These are phyloP conservation scores for Byssochlamys sp. DNA, from an alignment of 2,329 filamentous ascomycete genomes.

Conservation along the genomic window DNA sequence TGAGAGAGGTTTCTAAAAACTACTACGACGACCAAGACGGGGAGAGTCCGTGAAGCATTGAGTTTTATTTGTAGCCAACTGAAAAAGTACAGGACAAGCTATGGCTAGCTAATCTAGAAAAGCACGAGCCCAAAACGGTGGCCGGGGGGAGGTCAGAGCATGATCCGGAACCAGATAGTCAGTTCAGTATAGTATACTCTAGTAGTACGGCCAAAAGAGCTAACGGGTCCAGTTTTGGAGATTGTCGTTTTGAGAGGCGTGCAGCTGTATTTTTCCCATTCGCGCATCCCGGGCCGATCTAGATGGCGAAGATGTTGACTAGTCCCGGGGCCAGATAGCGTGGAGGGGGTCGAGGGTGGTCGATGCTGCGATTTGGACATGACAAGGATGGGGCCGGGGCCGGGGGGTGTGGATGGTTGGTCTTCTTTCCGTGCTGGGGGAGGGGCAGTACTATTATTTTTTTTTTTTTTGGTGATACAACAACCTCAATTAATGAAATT, in stretches of 20 bases:
- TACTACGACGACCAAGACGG: background rate
- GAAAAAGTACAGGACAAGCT: background rate
- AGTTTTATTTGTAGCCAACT: background rate
- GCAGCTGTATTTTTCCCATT: constrained; percentile 32
- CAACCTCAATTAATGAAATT: background rate
- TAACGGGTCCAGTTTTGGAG: constrained; percentile 11
- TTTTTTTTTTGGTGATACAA: background rate
- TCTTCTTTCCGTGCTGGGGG: background rate
- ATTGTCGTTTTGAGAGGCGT: constrained; percentile 33
- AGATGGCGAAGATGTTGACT: constrained; percentile 21
- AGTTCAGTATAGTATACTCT: background rate
- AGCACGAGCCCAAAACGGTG: background rate
- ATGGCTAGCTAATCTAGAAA: background rate
- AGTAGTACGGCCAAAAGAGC: constrained; percentile 6
- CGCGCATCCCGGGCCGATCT: constrained; percentile 36
- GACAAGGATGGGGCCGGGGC: background rate
- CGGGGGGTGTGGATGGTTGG: background rate
- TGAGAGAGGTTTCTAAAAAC: too few species aligned
- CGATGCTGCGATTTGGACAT: constrained; percentile 1
- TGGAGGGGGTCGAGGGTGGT: background rate
- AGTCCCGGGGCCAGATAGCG: background rate
- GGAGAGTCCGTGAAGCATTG: background rate
- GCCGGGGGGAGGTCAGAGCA: constrained; percentile 9
- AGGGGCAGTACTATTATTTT: background rate
- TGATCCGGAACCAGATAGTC: constrained; percentile 4